Conservation (phyloP, 1,284 basidiomycete genomes). For the Tremellales sp. region DNA sequence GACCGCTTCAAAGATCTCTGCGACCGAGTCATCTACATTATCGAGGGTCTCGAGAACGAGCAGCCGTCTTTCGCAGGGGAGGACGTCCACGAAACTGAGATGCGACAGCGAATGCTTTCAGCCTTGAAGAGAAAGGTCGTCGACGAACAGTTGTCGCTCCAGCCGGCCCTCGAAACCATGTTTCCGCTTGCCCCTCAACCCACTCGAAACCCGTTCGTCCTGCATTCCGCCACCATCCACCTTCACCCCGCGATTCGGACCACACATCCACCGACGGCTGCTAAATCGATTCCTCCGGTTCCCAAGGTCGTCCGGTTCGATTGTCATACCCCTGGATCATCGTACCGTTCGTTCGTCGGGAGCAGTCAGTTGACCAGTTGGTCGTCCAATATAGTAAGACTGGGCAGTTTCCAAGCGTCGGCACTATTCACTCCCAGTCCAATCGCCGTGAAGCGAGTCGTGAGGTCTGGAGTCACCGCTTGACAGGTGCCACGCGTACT, state of each 20-base stretch:
- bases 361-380: conserved; percentile 17
- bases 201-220: conserved; percentile 20
- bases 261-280: conserved; percentile 1
- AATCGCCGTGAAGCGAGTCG: conserved; percentile 22
- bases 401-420: conserved; percentile 35
- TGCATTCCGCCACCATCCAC: conserved; percentile 23
- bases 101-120: conserved; percentile 24
- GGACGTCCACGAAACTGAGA: conserved; percentile 22
- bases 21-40: neutral
- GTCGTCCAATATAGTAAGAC: conserved; percentile 25
- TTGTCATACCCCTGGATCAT: too few relatives aligned
- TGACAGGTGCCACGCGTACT: neutral
- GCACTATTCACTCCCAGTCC: conserved; percentile 34
- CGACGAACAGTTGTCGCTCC: conserved; percentile 11
- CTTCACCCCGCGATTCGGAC: too few relatives aligned
- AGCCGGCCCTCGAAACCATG: too few relatives aligned
- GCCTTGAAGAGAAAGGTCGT: conserved; percentile 30
- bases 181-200: too few relatives aligned
- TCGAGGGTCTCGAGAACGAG: neutral
- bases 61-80: neutral
- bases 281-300: neutral
- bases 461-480: neutral
- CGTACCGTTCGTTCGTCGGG: neutral
- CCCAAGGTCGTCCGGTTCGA: too few relatives aligned
- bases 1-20: neutral